Evolutionary conservation across 1,284 basidiomycete species (phyloP).

Genomic region (Athelia psychrophila): DNA sequence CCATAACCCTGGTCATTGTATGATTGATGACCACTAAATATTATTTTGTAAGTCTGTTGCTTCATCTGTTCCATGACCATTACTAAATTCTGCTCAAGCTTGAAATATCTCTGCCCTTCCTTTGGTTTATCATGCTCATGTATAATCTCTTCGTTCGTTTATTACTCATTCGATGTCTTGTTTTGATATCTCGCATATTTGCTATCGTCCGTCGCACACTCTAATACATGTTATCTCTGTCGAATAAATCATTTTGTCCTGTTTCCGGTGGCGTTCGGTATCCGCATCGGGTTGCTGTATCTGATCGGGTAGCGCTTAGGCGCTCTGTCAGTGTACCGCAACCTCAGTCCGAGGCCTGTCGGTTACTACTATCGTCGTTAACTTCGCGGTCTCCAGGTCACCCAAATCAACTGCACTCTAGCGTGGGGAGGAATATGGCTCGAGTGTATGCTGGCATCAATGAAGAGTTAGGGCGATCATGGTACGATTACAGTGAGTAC

Average conservation of each 20-base stretch:
- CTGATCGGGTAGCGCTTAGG: too few species aligned
- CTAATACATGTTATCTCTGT: too few species aligned
- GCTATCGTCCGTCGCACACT: too few species aligned
- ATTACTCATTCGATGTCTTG: neutral
- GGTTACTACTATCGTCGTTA: neutral
- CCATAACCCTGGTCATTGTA: constrained; percentile 21
- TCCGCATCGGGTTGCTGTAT: too few species aligned
- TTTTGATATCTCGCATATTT: neutral
- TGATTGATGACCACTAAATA: neutral
- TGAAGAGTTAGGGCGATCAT: constrained; percentile 38
- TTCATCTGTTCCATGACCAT: neutral
- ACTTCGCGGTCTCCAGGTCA: neutral
- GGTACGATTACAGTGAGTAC: constrained; percentile 50
- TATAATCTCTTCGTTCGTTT: constrained; percentile 16
- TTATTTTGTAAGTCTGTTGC: constrained; percentile 19
- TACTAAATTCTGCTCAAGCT: neutral
- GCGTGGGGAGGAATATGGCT: constrained; percentile 35
- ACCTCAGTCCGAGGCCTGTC: too few species aligned
- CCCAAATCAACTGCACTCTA: constrained; percentile 3
- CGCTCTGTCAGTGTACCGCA: too few species aligned
- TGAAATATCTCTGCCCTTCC: neutral
- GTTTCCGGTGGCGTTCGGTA: too few species aligned
- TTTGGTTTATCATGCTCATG: neutral
- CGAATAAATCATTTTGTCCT: too few species aligned
- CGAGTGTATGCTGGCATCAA: constrained; percentile 48